Evolutionary conservation across 495 filamentous ascomycete species (phyloP), one percentile per base, ranked within the genome.

Genomic region (Monascus purpureus): DNA sequence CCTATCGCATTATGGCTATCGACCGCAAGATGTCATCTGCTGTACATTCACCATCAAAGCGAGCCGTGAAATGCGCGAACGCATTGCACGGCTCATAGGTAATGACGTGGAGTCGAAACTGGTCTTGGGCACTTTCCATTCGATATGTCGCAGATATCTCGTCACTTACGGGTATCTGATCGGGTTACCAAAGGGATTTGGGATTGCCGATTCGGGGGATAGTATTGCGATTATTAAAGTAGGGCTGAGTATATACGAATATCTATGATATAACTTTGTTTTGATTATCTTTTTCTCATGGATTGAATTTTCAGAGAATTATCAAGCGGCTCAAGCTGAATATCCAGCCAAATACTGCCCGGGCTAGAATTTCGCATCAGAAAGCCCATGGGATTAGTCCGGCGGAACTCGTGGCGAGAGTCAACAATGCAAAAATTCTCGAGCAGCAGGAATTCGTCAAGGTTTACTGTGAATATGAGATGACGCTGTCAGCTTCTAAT

Each of bases 1-100:
- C n/a, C 72, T 99, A 30, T 67, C 73, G n/a, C 65, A 81, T 41
- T 60, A 81, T 40, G 71, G 75, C 18, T 75, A 83, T 44, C 73
- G 73, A 25, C 87, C 92, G 42, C 78, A 84, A 63, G 90, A 96
- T 65, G 73, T 99, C 49, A 77, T 99, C 27, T 92, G 93, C 35
- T 88, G 88, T 38, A 99, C 92, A 1, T 99, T 99, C 50, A 99
- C 92, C 2, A 82, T 93, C 50, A 99, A 96, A 53, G 90, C 90
- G 3, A 82, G 90, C 12, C 75, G 80, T 12, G 92, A 99, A 56
- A 99, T 99, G 92, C 83, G 83, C 38, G 73, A 83, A 45, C 72
- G 92, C 15, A 76, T 99, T 20, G 73, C 76, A 0, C 75, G 72
- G 37, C 63, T 90, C 8, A 65, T 96, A 13, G 85, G 85, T 2